Base-by-base conservation (phyloP, 495 filamentous ascomycete genomes). In the Xylaria longipes region DNA sequence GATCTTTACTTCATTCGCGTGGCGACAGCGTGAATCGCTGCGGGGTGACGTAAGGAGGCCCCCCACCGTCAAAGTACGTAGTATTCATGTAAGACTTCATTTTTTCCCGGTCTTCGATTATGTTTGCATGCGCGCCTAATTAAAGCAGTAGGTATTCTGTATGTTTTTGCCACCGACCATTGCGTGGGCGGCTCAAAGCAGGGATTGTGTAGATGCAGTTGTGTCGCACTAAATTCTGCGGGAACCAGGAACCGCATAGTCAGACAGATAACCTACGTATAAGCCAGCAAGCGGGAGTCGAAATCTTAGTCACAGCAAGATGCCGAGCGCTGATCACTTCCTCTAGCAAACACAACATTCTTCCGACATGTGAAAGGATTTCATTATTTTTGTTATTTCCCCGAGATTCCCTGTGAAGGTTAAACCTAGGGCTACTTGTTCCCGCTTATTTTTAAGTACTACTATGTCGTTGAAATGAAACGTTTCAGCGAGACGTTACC, bases 1-100 rank as follows among this genome's bases (percentile, higher is more conserved):
- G 29, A 67, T 67, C 65, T 56, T 67, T 67, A 67, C 67, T 54
- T 43, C 27, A 46, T 48, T 61, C 43, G 29, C 67, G 54, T 52
- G n/a, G 29, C 56, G 41, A 31, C 67, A 37, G 67, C 67, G 56
- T 62, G 39, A 62, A 12, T 20, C n/a, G 27, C 67, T 69, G 67
- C 67, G 39, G 0, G 4, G 54, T 69, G 67, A 69, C 67, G 67
- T 69, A 48, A 12, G 48, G n/a, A 35, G 48, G n/a, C n/a, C n/a
- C 35, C 48, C 27, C 27, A 66, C 60, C 1, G 5, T 37, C 14
- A 5, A 39, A 33, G n/a, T n/a, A n/a, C n/a, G n/a, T n/a, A n/a
- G 20, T 27, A 43, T 37, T 25, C 11, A 11, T 35, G 63, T 25
- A 52, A 66, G 39, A 48, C 25, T n/a, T 43, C 39, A 14, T 5